Evolutionary conservation across 164 flowering plant species (phyloP).

Genomic region (Nelumbo lutea): DNA sequence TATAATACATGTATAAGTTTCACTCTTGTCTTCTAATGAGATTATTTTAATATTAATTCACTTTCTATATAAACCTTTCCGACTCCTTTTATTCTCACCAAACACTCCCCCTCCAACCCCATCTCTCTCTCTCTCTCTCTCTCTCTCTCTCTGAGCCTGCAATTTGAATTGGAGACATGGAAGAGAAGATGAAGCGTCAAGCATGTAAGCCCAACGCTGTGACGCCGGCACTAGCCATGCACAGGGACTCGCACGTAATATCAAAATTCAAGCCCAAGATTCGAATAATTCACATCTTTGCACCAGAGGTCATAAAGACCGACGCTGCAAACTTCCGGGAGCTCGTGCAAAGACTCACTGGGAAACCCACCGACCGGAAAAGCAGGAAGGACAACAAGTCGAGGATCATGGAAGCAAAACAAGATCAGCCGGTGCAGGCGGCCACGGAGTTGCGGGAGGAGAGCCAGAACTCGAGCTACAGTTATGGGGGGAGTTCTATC

Average conservation of each 20-base stretch:
- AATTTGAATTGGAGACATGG: constrained; percentile 21
- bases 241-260: constrained; percentile 50
- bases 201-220: constrained; percentile 12
- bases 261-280: constrained; percentile 66
- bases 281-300: constrained; percentile 81
- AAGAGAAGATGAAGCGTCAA: constrained; percentile 23
- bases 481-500: constrained; percentile 13
- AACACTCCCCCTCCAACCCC: not conserved
- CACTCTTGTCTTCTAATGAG: too few relatives aligned
- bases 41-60: too few relatives aligned
- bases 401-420: constrained; percentile 8
- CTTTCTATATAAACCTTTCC: too few relatives aligned
- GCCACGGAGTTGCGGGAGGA: constrained; percentile 18
- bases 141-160: not conserved
- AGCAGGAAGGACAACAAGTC: constrained; percentile 18
- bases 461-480: constrained; percentile 10
- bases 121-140: too few relatives aligned
- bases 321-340: constrained; percentile 77
- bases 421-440: not conserved
- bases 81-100: too few relatives aligned
- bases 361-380: constrained; percentile 44
- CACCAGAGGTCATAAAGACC: constrained; percentile 92
- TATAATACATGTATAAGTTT: too few relatives aligned
- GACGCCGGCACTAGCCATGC: constrained; percentile 35
- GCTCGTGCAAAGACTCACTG: constrained; percentile 83